Conservation (phyloP, 1,284 basidiomycete genomes). For the Bondarzewia mesenterica region DNA sequence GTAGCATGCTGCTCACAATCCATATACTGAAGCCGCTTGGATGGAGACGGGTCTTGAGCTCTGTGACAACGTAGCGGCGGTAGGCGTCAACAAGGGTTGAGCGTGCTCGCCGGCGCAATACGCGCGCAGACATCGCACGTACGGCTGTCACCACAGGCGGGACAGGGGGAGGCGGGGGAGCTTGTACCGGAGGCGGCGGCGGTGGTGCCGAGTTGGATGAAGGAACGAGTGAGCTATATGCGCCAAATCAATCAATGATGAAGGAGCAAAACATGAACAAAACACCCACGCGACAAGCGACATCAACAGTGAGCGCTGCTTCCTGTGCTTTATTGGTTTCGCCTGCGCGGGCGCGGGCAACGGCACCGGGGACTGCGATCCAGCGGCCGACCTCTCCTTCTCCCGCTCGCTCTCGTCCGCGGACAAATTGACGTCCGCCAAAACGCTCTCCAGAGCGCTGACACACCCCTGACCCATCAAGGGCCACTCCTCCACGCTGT, state of each 20-base stretch:
- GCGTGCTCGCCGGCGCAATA: constrained; percentile 58
- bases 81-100: constrained; percentile 71
- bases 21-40: constrained; percentile 39
- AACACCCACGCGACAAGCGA: constrained; percentile 48
- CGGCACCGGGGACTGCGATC: constrained; percentile 4
- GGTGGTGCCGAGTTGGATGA: constrained; percentile 19
- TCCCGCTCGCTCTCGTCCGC: constrained; percentile 30
- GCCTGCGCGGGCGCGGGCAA: constrained; percentile 8
- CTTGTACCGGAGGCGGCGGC: constrained; percentile 14
- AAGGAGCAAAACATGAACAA: neutral
- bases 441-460: constrained; percentile 37
- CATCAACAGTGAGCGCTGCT: constrained; percentile 58
- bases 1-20: constrained; percentile 46
- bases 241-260: constrained; percentile 5
- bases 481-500: constrained; percentile 38
- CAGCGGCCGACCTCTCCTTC: constrained; percentile 21
- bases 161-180: constrained; percentile 11
- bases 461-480: constrained; percentile 31
- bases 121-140: constrained; percentile 11
- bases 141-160: constrained; percentile 14
- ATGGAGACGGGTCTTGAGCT: constrained; percentile 28
- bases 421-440: constrained; percentile 44
- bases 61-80: constrained; percentile 54
- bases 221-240: constrained; percentile 12
- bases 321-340: constrained; percentile 37